These are phyloP conservation scores for Solanum megistacrolobum DNA, from an alignment of 257 asterid genomes.

Conservation along the genomic window DNA sequence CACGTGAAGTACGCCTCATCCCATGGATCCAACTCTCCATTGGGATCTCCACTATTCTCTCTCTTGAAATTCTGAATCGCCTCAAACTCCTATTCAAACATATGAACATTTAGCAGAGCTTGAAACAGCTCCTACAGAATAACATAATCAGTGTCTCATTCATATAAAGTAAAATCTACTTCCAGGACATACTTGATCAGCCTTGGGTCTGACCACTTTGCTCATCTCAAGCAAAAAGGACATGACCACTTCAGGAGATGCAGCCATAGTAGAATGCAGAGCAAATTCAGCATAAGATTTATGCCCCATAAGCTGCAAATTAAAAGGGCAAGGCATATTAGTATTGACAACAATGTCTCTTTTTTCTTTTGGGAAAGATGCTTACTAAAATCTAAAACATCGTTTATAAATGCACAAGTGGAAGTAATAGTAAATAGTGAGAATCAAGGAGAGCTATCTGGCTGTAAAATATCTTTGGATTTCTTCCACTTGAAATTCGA, in stretches of 20 bases:
- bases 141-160: background rate
- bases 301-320: slow-evolving; percentile 68
- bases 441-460: background rate
- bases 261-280: slow-evolving; percentile 74
- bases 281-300: slow-evolving; percentile 77
- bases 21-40: slow-evolving; percentile 84
- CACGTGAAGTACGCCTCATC: slow-evolving; percentile 82
- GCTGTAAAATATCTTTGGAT: background rate
- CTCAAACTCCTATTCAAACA: slow-evolving; percentile 54
- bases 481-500: background rate
- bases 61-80: slow-evolving; percentile 58
- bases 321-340: background rate
- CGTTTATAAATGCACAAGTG: background rate
- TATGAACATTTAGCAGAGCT: background rate
- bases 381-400: background rate
- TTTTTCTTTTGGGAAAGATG: background rate
- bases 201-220: slow-evolving; percentile 71
- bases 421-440: background rate
- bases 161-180: background rate
- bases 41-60: slow-evolving; percentile 25
- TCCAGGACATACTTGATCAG: slow-evolving; percentile 58
- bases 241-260: slow-evolving; percentile 74
- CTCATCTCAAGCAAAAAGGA: slow-evolving; percentile 84
- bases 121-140: background rate
- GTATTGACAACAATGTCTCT: background rate